Evolutionary conservation across 2,329 filamentous ascomycete species (phyloP), one percentile per base, ranked within the genome.

Genomic region (Talaromyces sp.): DNA sequence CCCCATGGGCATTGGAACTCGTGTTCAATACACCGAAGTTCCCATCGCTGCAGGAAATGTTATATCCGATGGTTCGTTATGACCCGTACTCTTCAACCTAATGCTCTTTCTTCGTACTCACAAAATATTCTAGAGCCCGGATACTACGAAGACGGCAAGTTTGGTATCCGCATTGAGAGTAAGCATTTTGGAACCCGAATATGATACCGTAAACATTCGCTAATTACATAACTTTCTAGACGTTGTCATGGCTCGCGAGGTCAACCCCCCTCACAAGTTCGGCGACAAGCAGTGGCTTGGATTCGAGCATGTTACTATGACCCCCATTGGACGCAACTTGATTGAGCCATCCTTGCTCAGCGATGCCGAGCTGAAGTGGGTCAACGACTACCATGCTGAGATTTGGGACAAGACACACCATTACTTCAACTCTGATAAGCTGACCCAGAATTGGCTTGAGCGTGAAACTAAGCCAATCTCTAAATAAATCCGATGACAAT

Each of bases 251-350:
- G 91, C 95, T 27, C 88, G 84, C 61, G 91, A 97, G 70, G 87
- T 89, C n/a, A 80, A 92, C 73, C 96, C 93, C 4, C 86, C 87
- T 56, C 83, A 96, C 73, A 85, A 86, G 32, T 97, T 97, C 68
- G 93, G 92, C 17, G 93, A 96, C 65, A 96, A 96, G 77, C 88
- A 92, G 2, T 99, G 90, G 75, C 79, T 97, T 32, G 91, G 92
- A 3, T 99, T 99, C 63, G 93, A 99, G 77, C 90, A 96, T 72
- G 91, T 97, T 60, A 99, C 94, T 0, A 91, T 99, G 91, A 91
- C 93, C 16, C 94, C 94, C 0, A 91, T 96, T 75, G 97, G 93
- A 75, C 84, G 86, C 56, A 97, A 91, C 56, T 77, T 99, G 59
- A 91, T 96, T 58, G 89, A 97, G 64, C 77, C 82, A 49, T 79